These are phyloP conservation scores for Phalaenopsis equestris DNA, from an alignment of 106 monocot genomes.

Conservation along the genomic window DNA sequence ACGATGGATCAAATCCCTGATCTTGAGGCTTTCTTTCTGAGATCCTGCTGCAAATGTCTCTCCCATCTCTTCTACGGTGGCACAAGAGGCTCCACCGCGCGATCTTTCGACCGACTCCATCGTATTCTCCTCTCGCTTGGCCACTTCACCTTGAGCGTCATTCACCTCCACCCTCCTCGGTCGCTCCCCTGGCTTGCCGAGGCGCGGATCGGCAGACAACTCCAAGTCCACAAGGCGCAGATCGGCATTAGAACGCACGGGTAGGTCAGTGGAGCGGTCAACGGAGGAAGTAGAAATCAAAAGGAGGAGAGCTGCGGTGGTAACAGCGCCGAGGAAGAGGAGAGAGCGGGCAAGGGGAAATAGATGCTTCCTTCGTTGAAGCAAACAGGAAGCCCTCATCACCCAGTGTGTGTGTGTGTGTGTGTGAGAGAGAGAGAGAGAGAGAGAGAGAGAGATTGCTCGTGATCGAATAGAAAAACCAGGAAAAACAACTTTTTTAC, in stretches of 20 bases:
- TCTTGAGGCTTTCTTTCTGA: conserved; percentile 53
- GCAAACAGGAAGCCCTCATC: neutral
- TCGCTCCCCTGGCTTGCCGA: neutral
- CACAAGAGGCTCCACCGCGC: conserved; percentile 25
- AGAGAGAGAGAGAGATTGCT: too few species aligned
- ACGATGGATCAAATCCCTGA: conserved; percentile 45
- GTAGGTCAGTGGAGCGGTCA: neutral
- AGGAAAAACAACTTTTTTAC: too few species aligned
- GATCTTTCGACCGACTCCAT: neutral
- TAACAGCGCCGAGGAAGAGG: conserved; percentile 13
- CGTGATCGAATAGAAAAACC: too few species aligned
- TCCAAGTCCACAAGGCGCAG: neutral
- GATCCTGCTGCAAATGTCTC: conserved; percentile 26
- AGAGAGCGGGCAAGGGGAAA: conserved; percentile 5
- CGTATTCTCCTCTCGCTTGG: conserved; percentile 5
- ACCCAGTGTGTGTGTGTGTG: too few species aligned
- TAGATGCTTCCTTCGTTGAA: neutral
- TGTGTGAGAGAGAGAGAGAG: too few species aligned
- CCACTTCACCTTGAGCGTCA: neutral
- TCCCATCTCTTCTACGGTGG: conserved; percentile 88
- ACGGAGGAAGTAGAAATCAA: conserved; percentile 9
- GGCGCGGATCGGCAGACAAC: neutral
- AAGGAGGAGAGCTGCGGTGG: conserved; percentile 16
- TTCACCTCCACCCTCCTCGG: conserved; percentile 1
- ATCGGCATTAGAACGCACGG: neutral